Evolutionary conservation across 768 basidiomycete genomes (phyloP), one percentile per base, ranked within the genome.

Genomic region (Boletus sensibilis): DNA sequence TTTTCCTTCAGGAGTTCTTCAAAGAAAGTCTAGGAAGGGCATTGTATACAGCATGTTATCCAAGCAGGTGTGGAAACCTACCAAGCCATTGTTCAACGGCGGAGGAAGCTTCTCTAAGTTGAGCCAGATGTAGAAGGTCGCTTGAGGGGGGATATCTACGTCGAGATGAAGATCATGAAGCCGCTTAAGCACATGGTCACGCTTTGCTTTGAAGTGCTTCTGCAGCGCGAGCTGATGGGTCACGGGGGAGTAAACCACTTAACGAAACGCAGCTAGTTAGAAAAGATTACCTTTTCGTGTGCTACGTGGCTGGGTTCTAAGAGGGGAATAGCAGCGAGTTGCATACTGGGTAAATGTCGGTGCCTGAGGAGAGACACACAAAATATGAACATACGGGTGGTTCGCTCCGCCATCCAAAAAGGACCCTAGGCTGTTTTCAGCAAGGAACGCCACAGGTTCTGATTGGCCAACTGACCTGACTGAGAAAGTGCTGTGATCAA

Each of bases 101-200:
- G 83, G 63, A 10, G 92, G 89, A 45, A 97, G 80, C 53, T 78
- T 79, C 68, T 87, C 87, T 21, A 96, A 78, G 74, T 91, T 90
- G 56, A 95, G 82, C 94, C 95, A 97, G 68, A 97, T 85, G 73
- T 98, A 97, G 75, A 97, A 98, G 3, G 95, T 97, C 53, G 86
- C 85, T 20, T 76, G 76, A 7, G 92, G 93, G 40, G 88, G 87
- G 52, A 90, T 74, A 44, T 82, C 77, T 43, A 97, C 90, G 48
- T 88, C 84, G 23, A 97, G 79, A 42, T 85, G 87, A 53, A 98
- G 81, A 38, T 82, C 78, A 55, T 85, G 82, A 57, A 98, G 82
- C n/a, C 95, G 83, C 50, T 79, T 73, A 21, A 98, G 83, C 38
- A 96, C 88, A 57, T 95, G 88, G 71, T 98, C 93, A 29, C 95